Evolutionary conservation across 768 basidiomycete genomes (phyloP).

Genomic region (Mrakia gelida): DNA sequence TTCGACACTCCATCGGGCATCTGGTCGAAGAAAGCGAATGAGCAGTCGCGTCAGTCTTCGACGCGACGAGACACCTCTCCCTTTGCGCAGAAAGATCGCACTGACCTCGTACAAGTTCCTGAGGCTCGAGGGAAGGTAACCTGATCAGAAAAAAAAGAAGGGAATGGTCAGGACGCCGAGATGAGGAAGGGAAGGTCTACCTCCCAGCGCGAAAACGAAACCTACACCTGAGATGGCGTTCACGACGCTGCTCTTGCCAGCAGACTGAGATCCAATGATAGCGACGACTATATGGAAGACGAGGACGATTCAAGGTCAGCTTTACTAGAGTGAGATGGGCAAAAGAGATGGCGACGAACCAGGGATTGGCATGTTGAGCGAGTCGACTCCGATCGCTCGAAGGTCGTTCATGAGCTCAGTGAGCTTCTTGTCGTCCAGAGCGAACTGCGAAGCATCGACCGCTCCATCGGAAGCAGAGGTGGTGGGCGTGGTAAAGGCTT

Average conservation of each 20-base stretch:
- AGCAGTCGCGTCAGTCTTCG: too few species aligned
- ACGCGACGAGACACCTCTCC: too few species aligned
- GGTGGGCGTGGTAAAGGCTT: background rate
- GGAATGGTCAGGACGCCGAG: background rate
- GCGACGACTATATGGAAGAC: background rate
- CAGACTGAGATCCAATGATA: background rate
- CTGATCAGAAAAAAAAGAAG: background rate
- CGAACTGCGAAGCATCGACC: background rate
- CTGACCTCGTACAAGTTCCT: background rate
- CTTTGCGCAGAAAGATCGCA: background rate
- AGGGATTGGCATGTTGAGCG: background rate
- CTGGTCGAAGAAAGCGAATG: background rate
- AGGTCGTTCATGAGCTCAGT: background rate
- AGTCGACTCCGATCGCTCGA: background rate
- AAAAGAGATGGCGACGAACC: background rate
- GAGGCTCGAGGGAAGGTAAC: background rate
- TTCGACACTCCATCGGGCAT: slow-evolving; percentile 1
- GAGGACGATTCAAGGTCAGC: background rate
- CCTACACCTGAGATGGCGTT: background rate
- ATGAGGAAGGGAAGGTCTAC: background rate
- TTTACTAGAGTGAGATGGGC: background rate
- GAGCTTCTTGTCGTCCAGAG: background rate
- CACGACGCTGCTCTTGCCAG: background rate
- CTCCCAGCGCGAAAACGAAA: background rate
- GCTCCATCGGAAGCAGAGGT: background rate